Conservation (phyloP, 148 eudicot genomes). For the Silene uniflora region DNA sequence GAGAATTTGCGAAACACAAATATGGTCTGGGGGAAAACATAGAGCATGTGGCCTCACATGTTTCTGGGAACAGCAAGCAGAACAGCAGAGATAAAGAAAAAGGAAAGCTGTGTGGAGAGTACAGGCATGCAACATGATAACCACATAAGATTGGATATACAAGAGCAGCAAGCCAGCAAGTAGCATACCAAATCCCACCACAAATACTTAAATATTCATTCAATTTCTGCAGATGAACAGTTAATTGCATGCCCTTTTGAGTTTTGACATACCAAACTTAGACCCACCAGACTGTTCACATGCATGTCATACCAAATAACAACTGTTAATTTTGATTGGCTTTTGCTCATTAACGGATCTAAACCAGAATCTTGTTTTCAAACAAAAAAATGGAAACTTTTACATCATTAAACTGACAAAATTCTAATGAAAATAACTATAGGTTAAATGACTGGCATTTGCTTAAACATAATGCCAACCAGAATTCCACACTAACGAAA, state of each 20-base stretch:
- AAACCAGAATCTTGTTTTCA: not conserved
- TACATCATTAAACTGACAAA: not conserved
- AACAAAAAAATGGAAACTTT: not conserved
- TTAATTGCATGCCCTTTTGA: not conserved
- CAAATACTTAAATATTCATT: too few relatives aligned
- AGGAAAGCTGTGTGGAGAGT: not conserved
- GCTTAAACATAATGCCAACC: not conserved
- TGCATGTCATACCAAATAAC: not conserved
- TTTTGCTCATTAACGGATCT: not conserved
- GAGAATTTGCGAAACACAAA: too few relatives aligned
- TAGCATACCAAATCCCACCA: not conserved
- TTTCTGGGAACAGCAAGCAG: not conserved
- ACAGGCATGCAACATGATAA: not conserved
- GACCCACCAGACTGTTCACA: not conserved
- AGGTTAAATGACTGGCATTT: not conserved
- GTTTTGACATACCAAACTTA: too few relatives aligned
- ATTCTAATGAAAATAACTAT: not conserved
- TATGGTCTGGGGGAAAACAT: not conserved
- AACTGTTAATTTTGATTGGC: not conserved
- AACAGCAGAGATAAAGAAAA: not conserved
- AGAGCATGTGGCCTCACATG: not conserved
- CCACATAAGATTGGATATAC: not conserved
- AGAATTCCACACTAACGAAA: not conserved
- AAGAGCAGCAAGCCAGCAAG: not conserved
- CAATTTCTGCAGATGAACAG: not conserved